These are phyloP conservation scores for Allium fistulosum DNA, from an alignment of 106 monocot species.

Conservation along the genomic window DNA sequence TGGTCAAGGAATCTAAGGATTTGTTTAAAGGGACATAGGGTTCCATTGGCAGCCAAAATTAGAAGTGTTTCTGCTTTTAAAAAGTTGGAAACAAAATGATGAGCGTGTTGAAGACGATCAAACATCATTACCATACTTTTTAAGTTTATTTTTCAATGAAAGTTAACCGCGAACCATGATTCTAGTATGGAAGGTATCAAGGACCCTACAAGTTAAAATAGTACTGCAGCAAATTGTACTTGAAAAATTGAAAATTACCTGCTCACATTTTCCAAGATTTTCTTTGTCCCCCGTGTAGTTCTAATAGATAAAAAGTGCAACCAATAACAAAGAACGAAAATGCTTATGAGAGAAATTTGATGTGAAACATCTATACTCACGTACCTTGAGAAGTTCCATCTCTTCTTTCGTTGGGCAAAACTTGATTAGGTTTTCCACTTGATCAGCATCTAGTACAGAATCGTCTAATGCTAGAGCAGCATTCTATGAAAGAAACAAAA, in stretches of 20 bases:
- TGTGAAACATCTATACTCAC: background rate
- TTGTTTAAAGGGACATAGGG: too few relatives aligned
- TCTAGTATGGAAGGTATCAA: too few relatives aligned
- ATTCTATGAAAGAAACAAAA: conserved; percentile 7
- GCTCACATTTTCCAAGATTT: conserved; percentile 78
- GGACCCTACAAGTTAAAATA: background rate
- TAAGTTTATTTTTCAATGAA: too few relatives aligned
- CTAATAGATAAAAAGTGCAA: conserved; percentile 25
- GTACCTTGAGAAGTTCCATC: conserved; percentile 31
- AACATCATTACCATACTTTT: too few relatives aligned
- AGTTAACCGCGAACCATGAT: too few relatives aligned
- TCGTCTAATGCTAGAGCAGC: conserved; percentile 24
- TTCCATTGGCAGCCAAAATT: too few relatives aligned
- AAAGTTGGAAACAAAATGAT: too few relatives aligned
- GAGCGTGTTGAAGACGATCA: too few relatives aligned
- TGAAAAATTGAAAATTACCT: conserved; percentile 1
- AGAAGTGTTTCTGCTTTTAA: too few relatives aligned
- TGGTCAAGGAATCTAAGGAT: too few relatives aligned
- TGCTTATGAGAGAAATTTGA: background rate
- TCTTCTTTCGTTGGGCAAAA: conserved; percentile 32
- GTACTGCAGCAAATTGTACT: background rate
- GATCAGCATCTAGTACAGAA: conserved; percentile 21
- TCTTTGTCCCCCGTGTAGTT: conserved; percentile 66
- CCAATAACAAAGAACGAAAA: background rate
- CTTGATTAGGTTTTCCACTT: conserved; percentile 26